Percentiles rank a stretch among this genome's conserved stretches.
These are phyloP conservation scores for Apostasia shenzhenica DNA, from an alignment of 106 monocot species.

Conservation along the genomic window DNA sequence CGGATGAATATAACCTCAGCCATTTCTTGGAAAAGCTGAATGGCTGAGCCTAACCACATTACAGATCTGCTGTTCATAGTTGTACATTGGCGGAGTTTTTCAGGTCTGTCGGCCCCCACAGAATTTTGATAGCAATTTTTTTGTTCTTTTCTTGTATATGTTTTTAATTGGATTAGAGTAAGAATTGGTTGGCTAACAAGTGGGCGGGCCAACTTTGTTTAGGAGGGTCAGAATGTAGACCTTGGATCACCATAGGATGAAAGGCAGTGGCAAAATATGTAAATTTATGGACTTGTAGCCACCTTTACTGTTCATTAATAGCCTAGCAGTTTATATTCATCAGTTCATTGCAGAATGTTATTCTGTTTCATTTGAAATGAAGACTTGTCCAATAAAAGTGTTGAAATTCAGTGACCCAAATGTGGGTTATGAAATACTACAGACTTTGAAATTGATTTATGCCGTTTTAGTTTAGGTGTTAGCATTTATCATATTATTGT, in stretches of 20 bases:
- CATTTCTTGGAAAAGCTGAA: constrained; percentile 71
- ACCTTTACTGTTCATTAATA: not conserved
- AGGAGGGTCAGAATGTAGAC: not conserved
- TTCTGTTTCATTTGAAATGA: too few species aligned
- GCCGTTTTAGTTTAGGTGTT: too few species aligned
- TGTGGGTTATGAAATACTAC: too few species aligned
- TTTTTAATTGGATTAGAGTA: constrained; percentile 7
- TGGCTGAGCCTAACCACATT: constrained; percentile 23
- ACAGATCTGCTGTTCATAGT: constrained; percentile 42
- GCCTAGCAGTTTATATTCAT: too few species aligned
- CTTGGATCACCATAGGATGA: not conserved
- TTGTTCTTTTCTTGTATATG: constrained; percentile 9
- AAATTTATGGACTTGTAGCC: constrained; percentile 22
- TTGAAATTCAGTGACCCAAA: too few species aligned
- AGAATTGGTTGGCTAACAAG: constrained; percentile 28
- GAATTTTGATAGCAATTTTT: constrained; percentile 33
- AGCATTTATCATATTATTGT: too few species aligned
- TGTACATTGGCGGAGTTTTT: not conserved
- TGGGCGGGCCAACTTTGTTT: constrained; percentile 12
- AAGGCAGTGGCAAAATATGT: not conserved
- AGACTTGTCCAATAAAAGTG: too few species aligned
- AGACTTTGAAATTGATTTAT: too few species aligned
- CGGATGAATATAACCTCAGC: constrained; percentile 73
- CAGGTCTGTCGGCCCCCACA: constrained; percentile 11
- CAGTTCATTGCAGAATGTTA: too few species aligned